A percentile compares a stretch with the other conserved stretches of the same genome.
Conservation (phyloP, 805 yeast species). For the Nakazawaea laoshanensis region DNA sequence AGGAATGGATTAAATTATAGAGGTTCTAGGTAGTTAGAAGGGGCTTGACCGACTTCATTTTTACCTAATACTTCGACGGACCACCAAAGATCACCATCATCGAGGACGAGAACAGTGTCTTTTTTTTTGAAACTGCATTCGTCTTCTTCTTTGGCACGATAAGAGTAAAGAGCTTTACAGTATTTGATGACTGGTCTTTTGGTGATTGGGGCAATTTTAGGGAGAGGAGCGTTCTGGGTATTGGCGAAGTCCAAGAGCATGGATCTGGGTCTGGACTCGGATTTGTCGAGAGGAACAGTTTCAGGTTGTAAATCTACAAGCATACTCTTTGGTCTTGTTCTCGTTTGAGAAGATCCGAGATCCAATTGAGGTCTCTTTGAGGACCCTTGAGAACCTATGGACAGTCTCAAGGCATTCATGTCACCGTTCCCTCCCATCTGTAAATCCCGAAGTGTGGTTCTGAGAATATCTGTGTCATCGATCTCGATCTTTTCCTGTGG, state of each 20-base stretch:
- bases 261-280: not conserved
- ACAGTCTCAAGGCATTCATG: constrained; percentile 27
- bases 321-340: constrained; percentile 3
- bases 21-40: constrained; percentile 45
- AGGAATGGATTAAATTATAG: too few species aligned
- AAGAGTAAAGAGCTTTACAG: constrained; percentile 47
- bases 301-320: constrained; percentile 2
- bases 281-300: constrained; percentile 3
- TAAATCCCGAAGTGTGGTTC: constrained; percentile 42
- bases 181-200: constrained; percentile 46
- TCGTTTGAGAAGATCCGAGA: not conserved
- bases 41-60: constrained; percentile 48
- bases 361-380: not conserved
- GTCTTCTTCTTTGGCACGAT: constrained; percentile 50
- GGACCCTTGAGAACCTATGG: constrained; percentile 19
- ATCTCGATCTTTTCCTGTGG: not conserved
- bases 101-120: constrained; percentile 45
- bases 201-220: constrained; percentile 10
- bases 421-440: constrained; percentile 33
- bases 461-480: constrained; percentile 35
- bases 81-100: constrained; percentile 61
- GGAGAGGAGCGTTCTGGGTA: constrained; percentile 3
- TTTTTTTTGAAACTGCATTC: constrained; percentile 53
- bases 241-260: too few species aligned
- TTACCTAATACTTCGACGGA: constrained; percentile 47